Conservation (phyloP, 371 early-diverging fungal genomes). For the Paraphysoderma sedebokerense region DNA sequence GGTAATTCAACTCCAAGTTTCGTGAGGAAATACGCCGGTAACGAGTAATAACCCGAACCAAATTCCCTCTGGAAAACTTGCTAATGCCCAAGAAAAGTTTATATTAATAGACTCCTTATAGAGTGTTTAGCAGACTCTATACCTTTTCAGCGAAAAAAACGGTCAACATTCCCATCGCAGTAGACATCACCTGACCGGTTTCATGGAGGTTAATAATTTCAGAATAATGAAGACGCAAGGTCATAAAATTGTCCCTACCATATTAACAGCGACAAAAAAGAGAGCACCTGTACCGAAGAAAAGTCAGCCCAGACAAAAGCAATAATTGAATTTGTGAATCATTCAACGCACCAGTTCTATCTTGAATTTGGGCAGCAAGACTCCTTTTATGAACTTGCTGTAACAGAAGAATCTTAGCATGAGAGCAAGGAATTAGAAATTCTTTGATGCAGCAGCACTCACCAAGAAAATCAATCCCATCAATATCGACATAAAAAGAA, state of each 20-base stretch:
- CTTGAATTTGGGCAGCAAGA: constrained; percentile 20
- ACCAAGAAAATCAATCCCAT: constrained; percentile 18
- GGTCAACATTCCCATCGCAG: constrained; percentile 25
- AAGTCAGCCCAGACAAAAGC: too few relatives aligned
- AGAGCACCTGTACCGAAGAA: too few relatives aligned
- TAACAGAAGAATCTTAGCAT: constrained; percentile 1
- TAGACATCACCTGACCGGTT: constrained; percentile 21
- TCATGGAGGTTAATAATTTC: not conserved
- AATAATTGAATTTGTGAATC: too few relatives aligned
- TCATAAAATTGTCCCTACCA: constrained; percentile 10
- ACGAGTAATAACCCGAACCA: constrained; percentile 34
- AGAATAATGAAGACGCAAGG: too few relatives aligned
- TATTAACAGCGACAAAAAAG: constrained; percentile 32
- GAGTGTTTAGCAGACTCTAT: not conserved
- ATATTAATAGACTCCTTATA: not conserved
- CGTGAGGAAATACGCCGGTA: constrained; percentile 31
- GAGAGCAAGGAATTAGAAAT: not conserved
- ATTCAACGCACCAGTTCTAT: constrained; percentile 37
- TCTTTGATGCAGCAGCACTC: not conserved
- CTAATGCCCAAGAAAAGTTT: too few relatives aligned
- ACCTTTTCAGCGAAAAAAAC: constrained; percentile 34
- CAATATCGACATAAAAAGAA: constrained; percentile 14
- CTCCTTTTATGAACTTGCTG: constrained; percentile 7
- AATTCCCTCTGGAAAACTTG: constrained; percentile 38
- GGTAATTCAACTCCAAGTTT: constrained; percentile 29